Base-by-base conservation (phyloP, 164 flowering plant species). In the Protea cynaroides region DNA sequence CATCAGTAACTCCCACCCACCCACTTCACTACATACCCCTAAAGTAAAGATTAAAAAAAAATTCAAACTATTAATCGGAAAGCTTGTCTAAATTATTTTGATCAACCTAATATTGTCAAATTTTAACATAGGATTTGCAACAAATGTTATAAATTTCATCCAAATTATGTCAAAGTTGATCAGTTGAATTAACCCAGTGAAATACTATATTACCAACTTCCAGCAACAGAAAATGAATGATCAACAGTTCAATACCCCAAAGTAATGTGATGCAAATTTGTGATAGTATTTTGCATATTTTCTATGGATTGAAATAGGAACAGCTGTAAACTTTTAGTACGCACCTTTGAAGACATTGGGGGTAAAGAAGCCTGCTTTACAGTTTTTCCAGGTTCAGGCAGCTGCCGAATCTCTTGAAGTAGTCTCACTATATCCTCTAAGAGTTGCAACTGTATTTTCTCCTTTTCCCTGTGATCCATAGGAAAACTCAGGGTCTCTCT, bases 401-500 rank as follows among this genome's bases (percentile, higher is more conserved):
- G 65, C n/a, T 78, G 76, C 14, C 81, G 80, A 54, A 86, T 88
- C 75, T 84, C 94, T 44, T 70, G 80, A 74, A 88, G 80, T 72
- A 85, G 96, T 56, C 61, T 70, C 10, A 81, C 81, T 61, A 85
- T 84, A 66, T 86, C 84, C 69, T 85, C 93, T 71, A 86, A 67
- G 64, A 89, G 81, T 71, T 82, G 84, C 74, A 84, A 58, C 66
- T 84, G 88, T 51, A 70, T 10, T 25, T 78, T 83, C 56, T 78
- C 88, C 65, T 76, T 80, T 63, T 86, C 95, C 44, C 49, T 71
- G 59, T 69, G 74, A 52, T 80, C 87, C 50, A 74, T 59, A 4
- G 92, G 77, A 72, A 81, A 13, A 61, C 73, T 83, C 47, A 93
- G 86, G 75, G 81, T 90, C 72, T 84, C 87, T 72, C 91, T 84